Conservation (phyloP, 495 filamentous ascomycete genomes). For the Talaromyces proteolyticus region DNA sequence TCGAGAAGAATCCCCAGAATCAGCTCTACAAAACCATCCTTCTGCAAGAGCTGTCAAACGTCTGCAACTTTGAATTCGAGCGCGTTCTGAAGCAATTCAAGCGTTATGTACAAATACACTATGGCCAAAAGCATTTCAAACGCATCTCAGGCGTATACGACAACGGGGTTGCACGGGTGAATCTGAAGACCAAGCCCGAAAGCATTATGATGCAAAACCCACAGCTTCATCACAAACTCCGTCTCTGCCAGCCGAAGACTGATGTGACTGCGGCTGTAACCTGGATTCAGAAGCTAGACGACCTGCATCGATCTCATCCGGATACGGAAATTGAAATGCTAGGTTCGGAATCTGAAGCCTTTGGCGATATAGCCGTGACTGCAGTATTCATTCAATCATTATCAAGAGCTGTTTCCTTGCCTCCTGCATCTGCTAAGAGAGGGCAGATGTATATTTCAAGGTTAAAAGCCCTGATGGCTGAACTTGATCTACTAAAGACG, state of each 20-base stretch:
- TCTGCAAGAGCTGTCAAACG: slow-evolving; percentile 29
- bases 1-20: slow-evolving; percentile 14
- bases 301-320: slow-evolving; percentile 12
- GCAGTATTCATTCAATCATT: slow-evolving; percentile 19
- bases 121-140: slow-evolving; percentile 23
- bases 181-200: slow-evolving; percentile 23
- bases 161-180: slow-evolving; percentile 19
- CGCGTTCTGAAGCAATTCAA: slow-evolving; percentile 20
- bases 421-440: slow-evolving; percentile 17
- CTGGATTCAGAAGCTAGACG: slow-evolving; percentile 18
- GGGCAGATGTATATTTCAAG: slow-evolving; percentile 20
- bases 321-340: slow-evolving; percentile 10
- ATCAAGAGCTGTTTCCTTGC: slow-evolving; percentile 14
- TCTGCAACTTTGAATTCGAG: slow-evolving; percentile 29
- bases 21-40: slow-evolving; percentile 16
- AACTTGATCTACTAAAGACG: slow-evolving; percentile 19
- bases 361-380: slow-evolving; percentile 19
- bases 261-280: slow-evolving; percentile 12
- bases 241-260: slow-evolving; percentile 19
- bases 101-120: slow-evolving; percentile 17
- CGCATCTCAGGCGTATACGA: slow-evolving; percentile 20
- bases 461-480: slow-evolving; percentile 14
- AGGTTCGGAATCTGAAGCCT: slow-evolving; percentile 14
- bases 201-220: slow-evolving; percentile 14
- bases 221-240: slow-evolving; percentile 22